phyloP scores from a whole-genome alignment of 2,329 filamentous ascomycete species.

The Apiospora hydei region DNA sequence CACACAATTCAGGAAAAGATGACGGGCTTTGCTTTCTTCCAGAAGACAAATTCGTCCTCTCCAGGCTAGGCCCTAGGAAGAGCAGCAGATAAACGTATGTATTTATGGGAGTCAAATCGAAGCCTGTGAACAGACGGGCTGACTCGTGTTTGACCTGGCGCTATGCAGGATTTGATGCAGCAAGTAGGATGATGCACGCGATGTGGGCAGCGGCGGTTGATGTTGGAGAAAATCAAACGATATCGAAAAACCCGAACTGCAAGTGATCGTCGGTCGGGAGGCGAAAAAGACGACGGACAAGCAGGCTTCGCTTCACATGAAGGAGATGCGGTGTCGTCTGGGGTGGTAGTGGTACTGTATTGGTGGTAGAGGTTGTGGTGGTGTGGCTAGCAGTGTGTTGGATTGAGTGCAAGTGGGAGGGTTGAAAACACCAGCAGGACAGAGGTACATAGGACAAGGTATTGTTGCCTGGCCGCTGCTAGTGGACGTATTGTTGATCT shows the following conservation, averaged over 20 bases:
- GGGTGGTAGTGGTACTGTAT: not conserved
- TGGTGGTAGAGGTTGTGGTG: not conserved
- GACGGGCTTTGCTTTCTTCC: not conserved
- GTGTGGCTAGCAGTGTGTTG: conserved; percentile 1
- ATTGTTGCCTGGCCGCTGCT: conserved; percentile 9
- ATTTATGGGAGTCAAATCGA: conserved; percentile 10
- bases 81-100: not conserved
- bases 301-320: conserved; percentile 1
- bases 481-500: not conserved
- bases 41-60: conserved; percentile 3
- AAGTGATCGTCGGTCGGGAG: conserved; percentile 27
- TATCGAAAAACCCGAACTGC: not conserved
- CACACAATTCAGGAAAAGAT: conserved; percentile 6
- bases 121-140: conserved; percentile 3
- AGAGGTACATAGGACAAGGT: not conserved
- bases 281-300: conserved; percentile 23
- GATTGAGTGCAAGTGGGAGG: not conserved
- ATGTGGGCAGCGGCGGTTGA: conserved; percentile 1
- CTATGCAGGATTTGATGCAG: conserved; percentile 12
- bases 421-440: not conserved
- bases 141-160: conserved; percentile 2
- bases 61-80: not conserved
- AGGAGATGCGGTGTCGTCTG: conserved; percentile 14
- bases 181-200: not conserved
- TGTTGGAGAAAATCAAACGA: conserved; percentile 24